Evolutionary conservation across 1,284 basidiomycete species (phyloP), one percentile per base, ranked within the genome.

Genomic region (Xanthoconium separans): DNA sequence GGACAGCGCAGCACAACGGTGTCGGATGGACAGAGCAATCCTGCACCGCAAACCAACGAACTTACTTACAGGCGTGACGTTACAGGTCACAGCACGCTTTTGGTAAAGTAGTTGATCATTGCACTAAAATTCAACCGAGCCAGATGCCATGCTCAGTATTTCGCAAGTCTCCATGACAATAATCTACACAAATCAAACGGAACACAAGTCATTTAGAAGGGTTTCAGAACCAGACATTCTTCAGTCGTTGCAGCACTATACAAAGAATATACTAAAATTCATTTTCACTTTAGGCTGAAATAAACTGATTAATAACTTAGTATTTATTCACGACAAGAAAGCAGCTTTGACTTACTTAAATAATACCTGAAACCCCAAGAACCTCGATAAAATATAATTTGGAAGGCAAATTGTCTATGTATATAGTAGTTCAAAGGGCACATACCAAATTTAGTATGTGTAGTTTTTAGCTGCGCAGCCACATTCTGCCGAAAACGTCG

Each of bases 11-110:
- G 44, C 51, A 31, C 62, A 64, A 44, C 48, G 62, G 52, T 30
- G 68, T 65, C 51, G 58, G 56, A 65, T 56, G 68, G 44, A 33
- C 58, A 72, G 56, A 58, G 61, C 52, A 64, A 65, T 65, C 58
- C 58, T 60, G 65, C 57, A 71, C 61, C 16, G 51, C 62, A 58
- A 56, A 62, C 58, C 56, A 57, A 71, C 68, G 68, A 69, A 69
- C 68, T 61, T 69, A 69, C 68, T 69, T 72, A 70, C 65, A 47
- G 31, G 60, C 60, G 68, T 69, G 68, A 69, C 70, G 70, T 72
- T 65, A 65, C 68, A 7, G 16, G 68, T 69, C 71, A 69, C 68
- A 56, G 44, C 44, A 58, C 64, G 34, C 53, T 69, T 66, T 66
- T 57, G 53, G 64, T 70, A 65, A 65, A 57, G 68, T 68, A 65